Evolutionary conservation across 805 yeast species (phyloP), one percentile per base, ranked within the genome.

Genomic region (Hanseniaspora pseudoguilliermondii): DNA sequence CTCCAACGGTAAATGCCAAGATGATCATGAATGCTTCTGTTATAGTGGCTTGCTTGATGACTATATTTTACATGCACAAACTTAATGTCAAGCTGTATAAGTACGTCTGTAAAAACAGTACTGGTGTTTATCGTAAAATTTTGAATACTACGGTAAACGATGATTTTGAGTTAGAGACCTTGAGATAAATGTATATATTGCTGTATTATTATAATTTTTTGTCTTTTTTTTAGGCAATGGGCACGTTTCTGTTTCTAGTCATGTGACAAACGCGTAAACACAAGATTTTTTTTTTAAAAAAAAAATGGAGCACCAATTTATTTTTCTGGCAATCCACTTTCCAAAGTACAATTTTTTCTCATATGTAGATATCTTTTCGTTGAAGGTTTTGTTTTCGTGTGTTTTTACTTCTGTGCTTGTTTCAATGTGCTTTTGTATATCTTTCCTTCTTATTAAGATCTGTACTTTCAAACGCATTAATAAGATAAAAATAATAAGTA

Each of bases 81-180:
- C 56, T 59, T 29, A 62, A 62, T 44, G 55, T 57, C 8, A 59
- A 60, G 56, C 52, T 64, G 16, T 62, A 57, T 39, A 58, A 50
- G 34, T 44, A 44, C 20, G 49, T 36, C n/a, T 35, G 47, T 20
- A 44, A 36, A n/a, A 43, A 51, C 27, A 51, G 55, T 44, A 43
- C 49, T 5, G 49, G 55, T 44, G 27, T n/a, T 8, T 51, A 51
- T 18, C 47, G 34, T 20, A 46, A 46, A 27, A 32, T 46, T 9
- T 5, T 46, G 18, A 46, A 34, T 18, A 15, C 49, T 8, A 34
- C 27, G 11, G 27, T 34, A 5, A 32, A 46, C 8, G 40, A 46
- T 15, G 23, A 32, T n/a, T 18, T 46, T 18, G 49, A 46, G n/a
- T 5, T 46, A n/a, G 49, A 46, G 10, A n/a, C 36, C 2, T 16